Conservation (phyloP, 2,329 filamentous ascomycete species). For the Rutstroemia sydowiana region DNA sequence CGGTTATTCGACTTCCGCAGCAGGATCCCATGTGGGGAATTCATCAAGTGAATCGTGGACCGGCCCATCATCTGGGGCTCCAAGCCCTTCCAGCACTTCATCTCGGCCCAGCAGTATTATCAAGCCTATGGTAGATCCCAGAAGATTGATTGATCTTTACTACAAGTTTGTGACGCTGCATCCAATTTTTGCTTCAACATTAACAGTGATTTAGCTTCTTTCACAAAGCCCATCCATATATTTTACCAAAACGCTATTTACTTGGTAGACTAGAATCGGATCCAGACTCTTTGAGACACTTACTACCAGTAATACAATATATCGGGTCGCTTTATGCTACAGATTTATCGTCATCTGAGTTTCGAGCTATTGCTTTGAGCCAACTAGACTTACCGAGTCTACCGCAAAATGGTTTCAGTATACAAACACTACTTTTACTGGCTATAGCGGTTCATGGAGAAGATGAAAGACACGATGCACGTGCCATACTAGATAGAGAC, state of each 20-base stretch:
- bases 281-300: constrained; percentile 27
- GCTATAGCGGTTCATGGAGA: constrained; percentile 34
- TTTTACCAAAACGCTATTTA: constrained; percentile 32
- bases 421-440: constrained; percentile 33
- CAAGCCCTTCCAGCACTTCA: constrained; percentile 18
- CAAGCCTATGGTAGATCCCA: constrained; percentile 17
- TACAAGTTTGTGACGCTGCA: constrained; percentile 20
- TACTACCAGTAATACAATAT: constrained; percentile 31
- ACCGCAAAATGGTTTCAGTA: constrained; percentile 28
- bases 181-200: constrained; percentile 10
- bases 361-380: constrained; percentile 25
- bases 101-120: constrained; percentile 10
- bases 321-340: constrained; percentile 34
- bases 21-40: not conserved
- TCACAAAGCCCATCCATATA: constrained; percentile 32
- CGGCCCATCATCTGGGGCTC: constrained; percentile 12
- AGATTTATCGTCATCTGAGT: constrained; percentile 27
- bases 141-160: constrained; percentile 20
- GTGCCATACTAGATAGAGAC: constrained; percentile 38
- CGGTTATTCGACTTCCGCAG: not conserved
- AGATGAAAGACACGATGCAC: constrained; percentile 22
- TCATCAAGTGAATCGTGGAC: constrained; percentile 13
- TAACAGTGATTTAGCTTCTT: constrained; percentile 27
- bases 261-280: constrained; percentile 28
- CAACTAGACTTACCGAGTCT: constrained; percentile 24